These are phyloP conservation scores for Medicago lupulina DNA, from an alignment of 306 rosid genomes.

Conservation along the genomic window DNA sequence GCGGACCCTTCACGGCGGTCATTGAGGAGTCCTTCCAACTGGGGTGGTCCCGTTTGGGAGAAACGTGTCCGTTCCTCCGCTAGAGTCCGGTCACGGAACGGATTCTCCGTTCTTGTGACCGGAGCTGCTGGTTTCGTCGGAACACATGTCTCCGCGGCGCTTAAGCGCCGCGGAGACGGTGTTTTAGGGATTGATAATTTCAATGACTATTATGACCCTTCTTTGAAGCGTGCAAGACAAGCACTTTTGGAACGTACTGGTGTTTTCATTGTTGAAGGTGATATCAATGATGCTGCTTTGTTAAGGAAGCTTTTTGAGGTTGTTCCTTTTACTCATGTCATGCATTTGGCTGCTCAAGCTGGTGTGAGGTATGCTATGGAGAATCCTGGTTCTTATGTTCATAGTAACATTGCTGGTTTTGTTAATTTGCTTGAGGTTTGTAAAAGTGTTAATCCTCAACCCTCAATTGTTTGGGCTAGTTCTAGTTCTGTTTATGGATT, in stretches of 20 bases:
- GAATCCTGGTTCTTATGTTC: constrained; percentile 93
- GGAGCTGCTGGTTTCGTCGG: constrained; percentile 97
- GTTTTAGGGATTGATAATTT: constrained; percentile 82
- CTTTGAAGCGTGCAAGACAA: constrained; percentile 84
- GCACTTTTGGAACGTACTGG: constrained; percentile 79
- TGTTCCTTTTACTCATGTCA: constrained; percentile 90
- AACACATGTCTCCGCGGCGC: constrained; percentile 86
- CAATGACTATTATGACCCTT: constrained; percentile 86
- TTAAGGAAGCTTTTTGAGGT: constrained; percentile 88
- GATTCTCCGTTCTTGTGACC: constrained; percentile 81
- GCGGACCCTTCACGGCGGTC: constrained; percentile 85
- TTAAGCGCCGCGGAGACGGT: constrained; percentile 92
- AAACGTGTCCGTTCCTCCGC: constrained; percentile 79
- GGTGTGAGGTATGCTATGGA: constrained; percentile 99
- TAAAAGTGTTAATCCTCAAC: constrained; percentile 83
- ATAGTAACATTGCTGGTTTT: constrained; percentile 93
- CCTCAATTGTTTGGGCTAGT: constrained; percentile 97
- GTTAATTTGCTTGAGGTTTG: constrained; percentile 91
- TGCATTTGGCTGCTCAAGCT: constrained; percentile 99
- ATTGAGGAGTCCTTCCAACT: constrained; percentile 61
- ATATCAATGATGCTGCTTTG: constrained; percentile 76
- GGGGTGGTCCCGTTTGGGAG: constrained; percentile 97
- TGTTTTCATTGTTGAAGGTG: constrained; percentile 93
- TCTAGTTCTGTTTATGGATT: constrained; percentile 96
- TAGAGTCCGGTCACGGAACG: constrained; percentile 65